Conservation (phyloP, 805 yeast species). For the Wickerhamiella sorbophila region DNA sequence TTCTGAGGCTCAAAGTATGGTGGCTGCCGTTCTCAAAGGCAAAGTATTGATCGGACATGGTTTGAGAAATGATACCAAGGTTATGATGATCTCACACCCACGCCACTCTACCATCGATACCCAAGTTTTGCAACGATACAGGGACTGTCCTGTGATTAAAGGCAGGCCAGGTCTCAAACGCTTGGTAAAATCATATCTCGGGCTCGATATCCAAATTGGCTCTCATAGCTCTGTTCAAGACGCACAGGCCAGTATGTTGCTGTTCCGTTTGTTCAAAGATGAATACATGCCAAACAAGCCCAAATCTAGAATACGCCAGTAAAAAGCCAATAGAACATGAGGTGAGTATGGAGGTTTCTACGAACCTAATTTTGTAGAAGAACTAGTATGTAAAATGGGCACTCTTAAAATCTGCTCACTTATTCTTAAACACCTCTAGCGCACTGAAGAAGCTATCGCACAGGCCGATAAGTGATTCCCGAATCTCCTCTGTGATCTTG, state of each 20-base stretch:
- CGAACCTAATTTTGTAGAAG: no score
- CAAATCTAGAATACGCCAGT: background rate
- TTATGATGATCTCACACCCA: slow-evolving; percentile 56
- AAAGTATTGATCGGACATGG: slow-evolving; percentile 65
- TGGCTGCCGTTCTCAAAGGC: slow-evolving; percentile 37
- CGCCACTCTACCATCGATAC: slow-evolving; percentile 57
- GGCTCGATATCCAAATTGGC: slow-evolving; percentile 51
- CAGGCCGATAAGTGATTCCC: background rate
- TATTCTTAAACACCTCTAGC: no score
- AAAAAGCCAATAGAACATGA: background rate
- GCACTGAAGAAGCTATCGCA: background rate
- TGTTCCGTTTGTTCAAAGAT: slow-evolving; percentile 25
- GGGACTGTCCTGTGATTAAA: slow-evolving; percentile 23
- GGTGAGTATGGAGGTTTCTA: no score
- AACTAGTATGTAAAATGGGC: background rate
- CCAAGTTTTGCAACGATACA: slow-evolving; percentile 45
- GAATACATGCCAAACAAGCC: background rate
- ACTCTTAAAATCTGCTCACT: no score
- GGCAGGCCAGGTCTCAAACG: slow-evolving; percentile 49
- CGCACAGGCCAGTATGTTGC: slow-evolving; percentile 73
- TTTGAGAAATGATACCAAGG: slow-evolving; percentile 59
- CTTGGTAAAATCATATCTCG: slow-evolving; percentile 41
- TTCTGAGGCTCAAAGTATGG: slow-evolving; percentile 47
- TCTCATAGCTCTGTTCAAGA: slow-evolving; percentile 84
- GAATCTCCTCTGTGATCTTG: background rate